These are phyloP conservation scores for Chlorella sorokiniana DNA, from an alignment of 139 green algal genomes.

Conservation along the genomic window DNA sequence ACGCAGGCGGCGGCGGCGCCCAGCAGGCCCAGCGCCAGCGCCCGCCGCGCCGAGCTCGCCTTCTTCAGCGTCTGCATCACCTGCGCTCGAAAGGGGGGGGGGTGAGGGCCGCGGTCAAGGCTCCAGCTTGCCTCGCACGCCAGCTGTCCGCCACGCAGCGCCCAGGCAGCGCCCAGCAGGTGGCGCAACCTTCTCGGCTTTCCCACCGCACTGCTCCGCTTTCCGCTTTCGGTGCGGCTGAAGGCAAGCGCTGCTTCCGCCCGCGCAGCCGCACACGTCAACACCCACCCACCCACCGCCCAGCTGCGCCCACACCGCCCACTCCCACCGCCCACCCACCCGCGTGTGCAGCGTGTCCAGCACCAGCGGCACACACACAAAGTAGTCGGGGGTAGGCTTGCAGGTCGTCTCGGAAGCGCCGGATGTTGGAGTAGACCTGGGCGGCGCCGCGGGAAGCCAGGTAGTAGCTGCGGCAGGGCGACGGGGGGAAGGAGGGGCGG, in stretches of 20 bases:
- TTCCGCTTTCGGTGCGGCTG: no score
- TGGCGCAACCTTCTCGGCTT: no score
- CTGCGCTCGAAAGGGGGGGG: constrained; percentile 16
- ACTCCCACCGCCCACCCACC: constrained; percentile 41
- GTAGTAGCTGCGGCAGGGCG: constrained; percentile 45
- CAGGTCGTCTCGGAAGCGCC: constrained; percentile 85
- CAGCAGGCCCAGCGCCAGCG: constrained; percentile 64
- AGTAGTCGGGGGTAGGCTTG: constrained; percentile 70
- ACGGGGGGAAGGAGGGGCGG: no score
- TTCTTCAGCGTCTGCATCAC: constrained; percentile 69
- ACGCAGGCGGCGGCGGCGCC: constrained; percentile 57
- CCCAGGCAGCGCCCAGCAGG: no score
- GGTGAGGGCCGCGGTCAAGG: neutral
- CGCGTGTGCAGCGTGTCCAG: constrained; percentile 85
- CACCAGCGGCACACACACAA: constrained; percentile 93
- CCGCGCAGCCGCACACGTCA: no score
- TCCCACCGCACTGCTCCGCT: no score
- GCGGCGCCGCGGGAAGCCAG: constrained; percentile 52
- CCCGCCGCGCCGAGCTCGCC: constrained; percentile 43
- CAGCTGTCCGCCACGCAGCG: no score
- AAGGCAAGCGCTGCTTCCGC: no score
- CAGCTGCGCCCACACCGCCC: neutral
- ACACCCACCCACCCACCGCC: neutral
- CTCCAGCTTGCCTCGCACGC: neutral
- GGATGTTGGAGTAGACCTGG: constrained; percentile 83